Evolutionary conservation across 805 yeast genomes (phyloP).

Genomic region (Barnettozyma sucrosica): DNA sequence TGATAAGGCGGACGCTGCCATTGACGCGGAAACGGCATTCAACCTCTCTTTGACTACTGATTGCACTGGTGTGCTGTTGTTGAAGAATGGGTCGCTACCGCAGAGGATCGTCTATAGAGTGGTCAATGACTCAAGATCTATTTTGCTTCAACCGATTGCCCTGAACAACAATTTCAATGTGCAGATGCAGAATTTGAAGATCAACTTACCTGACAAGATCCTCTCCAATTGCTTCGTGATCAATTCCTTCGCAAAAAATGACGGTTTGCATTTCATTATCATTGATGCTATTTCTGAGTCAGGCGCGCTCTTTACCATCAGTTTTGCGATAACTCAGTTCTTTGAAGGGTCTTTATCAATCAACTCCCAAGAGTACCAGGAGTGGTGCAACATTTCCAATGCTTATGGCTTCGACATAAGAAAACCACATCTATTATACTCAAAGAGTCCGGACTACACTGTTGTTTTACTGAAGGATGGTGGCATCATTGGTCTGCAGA

Average conservation of each 20-base stretch:
- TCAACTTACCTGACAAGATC: constrained; percentile 35
- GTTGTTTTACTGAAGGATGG: constrained; percentile 72
- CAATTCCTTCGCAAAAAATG: constrained; percentile 26
- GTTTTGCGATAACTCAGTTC: constrained; percentile 40
- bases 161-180: constrained; percentile 22
- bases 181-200: constrained; percentile 18
- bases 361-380: constrained; percentile 18
- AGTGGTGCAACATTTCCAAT: constrained; percentile 64
- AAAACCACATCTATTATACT: constrained; percentile 46
- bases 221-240: constrained; percentile 34
- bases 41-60: constrained; percentile 13
- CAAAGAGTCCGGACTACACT: constrained; percentile 39
- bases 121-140: constrained; percentile 14
- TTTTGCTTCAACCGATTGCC: constrained; percentile 19
- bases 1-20: background rate
- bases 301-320: constrained; percentile 47
- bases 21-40: constrained; percentile 22
- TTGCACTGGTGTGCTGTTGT: constrained; percentile 17
- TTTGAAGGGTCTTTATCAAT: constrained; percentile 13
- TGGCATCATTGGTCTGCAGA: constrained; percentile 53
- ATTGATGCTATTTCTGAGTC: constrained; percentile 49
- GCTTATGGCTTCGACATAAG: constrained; percentile 62
- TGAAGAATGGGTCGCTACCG: constrained; percentile 18
- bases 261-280: constrained; percentile 28
- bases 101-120: constrained; percentile 26